Conservation (phyloP, 208 protist genomes). For the Leishmania major region DNA sequence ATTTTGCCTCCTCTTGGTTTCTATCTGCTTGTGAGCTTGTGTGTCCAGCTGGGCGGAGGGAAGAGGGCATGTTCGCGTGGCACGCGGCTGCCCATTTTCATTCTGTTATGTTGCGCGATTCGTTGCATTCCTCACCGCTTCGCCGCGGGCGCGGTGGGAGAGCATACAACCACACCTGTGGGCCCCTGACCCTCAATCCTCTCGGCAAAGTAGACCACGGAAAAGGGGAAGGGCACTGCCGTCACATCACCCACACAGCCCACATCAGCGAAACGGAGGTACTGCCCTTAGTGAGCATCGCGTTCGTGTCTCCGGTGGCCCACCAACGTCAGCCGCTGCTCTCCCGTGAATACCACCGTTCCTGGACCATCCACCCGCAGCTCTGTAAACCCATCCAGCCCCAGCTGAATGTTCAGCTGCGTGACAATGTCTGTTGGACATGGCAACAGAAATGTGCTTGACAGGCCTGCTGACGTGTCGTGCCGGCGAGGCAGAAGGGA, state of each 20-base stretch:
- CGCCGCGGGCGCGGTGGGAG: background rate
- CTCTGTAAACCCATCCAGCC: constrained; percentile 74
- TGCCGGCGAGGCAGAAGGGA: constrained; percentile 6
- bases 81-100: background rate
- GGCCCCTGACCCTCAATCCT: background rate
- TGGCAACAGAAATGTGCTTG: constrained; percentile 20
- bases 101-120: background rate
- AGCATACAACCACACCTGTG: background rate
- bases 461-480: background rate
- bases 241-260: background rate
- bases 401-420: constrained; percentile 62
- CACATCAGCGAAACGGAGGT: background rate
- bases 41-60: background rate
- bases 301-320: constrained; percentile 1
- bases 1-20: background rate
- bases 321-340: constrained; percentile 49
- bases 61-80: background rate
- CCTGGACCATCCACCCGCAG: constrained; percentile 76
- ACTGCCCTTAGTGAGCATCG: background rate
- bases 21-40: background rate
- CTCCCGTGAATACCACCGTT: constrained; percentile 69
- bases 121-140: background rate
- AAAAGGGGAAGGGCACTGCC: background rate
- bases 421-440: constrained; percentile 48
- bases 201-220: background rate